Evolutionary conservation across 768 basidiomycete species (phyloP), one percentile per base, ranked within the genome.

Genomic region (Serendipita sp.): DNA sequence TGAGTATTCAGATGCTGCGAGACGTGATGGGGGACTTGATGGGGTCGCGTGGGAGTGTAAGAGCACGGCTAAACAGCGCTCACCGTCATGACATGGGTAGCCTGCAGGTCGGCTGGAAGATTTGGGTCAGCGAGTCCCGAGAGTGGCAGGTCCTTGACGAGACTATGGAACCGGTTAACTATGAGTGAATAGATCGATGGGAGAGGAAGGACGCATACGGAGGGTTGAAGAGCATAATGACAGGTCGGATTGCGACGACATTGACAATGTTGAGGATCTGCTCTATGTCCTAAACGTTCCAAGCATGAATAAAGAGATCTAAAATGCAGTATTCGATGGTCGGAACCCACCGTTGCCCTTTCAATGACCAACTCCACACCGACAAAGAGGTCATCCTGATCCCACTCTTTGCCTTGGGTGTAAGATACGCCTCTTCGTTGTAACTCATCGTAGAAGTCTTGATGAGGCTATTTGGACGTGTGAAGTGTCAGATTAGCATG

Each of bases 81-180:
- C 41, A 65, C 65, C 38, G 65, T 65, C 65, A 65, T 65, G 53
- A 41, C 34, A 56, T 65, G 65, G 4, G 41, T 45, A 48, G 53
- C 37, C 18, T 60, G 54, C 38, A 38, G 38, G 24, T 62, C 16
- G 15, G 65, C 34, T 10, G 47, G 38, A 8, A 41, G 15, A 28
- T 18, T 41, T 18, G 51, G 46, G 65, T 60, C 65, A 41, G n/a
- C 45, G 38, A 45, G 16, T 7, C 41, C 54, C 2, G 16, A 15
- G n/a, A 56, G 11, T 15, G 41, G 16, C 7, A 35, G 53, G 13
- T 10, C 16, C 3, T 30, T 45, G 10, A 65, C 41, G 41, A 56
- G 65, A 3, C 65, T 65, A 48, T 28, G 28, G 37, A 60, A 35
- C 8, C 28, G 37, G 28, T 38, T 53, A 60, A 5, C 30, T 34